Evolutionary conservation across 768 basidiomycete species (phyloP), one percentile per base, ranked within the genome.

Genomic region (Mycena vitilis): DNA sequence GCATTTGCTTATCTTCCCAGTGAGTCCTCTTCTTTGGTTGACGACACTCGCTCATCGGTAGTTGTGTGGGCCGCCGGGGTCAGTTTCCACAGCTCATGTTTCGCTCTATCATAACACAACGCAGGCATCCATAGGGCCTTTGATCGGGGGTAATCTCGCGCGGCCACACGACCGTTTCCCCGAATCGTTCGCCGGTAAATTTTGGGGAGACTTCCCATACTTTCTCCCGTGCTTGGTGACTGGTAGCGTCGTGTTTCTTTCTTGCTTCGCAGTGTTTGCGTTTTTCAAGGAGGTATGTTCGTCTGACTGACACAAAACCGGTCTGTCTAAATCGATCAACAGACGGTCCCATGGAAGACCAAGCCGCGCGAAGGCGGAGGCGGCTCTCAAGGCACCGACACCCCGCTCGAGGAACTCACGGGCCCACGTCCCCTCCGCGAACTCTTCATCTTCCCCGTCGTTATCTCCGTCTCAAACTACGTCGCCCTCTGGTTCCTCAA

Each of bases 141-240:
- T 91, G 30, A 79, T 93, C 22, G 93, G 93, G 48, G 93, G 93
- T 4, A 75, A 82, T 16, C 77, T 94, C 30, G 87, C 92, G 9
- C 86, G 82, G 38, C 93, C 93, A 2, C 83, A 84, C 57, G 90
- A 92, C 51, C 88, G 85, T 3, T 93, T 92, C 73, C 91, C 92
- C 0, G 71, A 75, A 18, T 56, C 85, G 4, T 94, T 94, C 59
- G 65, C 80, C 30, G 82, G 80, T 34, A 73, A 74, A 5, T 91
- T 94, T 72, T 87, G 91, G 84, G 84, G 81, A 70, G 77, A 81
- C 22, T 91, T 91, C 75, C 92, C 93, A 2, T 94, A 94, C 77
- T 92, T 94, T 76, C 83, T 94, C 48, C 88, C 93, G 1, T 93
- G 90, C 71, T 58, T 84, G 0, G 83, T 76, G 1, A 74, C 81